Conservation (phyloP, 768 basidiomycete species). For the Panus rudis region DNA sequence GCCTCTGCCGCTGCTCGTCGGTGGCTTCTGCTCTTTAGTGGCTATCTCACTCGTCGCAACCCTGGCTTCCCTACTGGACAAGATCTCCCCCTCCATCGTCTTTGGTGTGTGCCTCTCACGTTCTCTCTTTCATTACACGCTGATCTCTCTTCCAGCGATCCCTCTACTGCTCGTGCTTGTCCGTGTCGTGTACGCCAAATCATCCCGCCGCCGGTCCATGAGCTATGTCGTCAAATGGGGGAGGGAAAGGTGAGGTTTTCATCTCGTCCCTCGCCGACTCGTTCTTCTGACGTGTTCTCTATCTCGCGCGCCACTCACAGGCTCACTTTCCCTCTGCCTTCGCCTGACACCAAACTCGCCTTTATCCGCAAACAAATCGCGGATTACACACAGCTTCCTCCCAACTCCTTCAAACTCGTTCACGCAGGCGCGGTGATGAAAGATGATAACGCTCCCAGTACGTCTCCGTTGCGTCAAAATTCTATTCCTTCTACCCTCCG, state of each 20-base stretch:
- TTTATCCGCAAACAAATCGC: conserved; percentile 57
- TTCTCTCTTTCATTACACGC: not conserved
- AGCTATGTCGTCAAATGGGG: conserved; percentile 45
- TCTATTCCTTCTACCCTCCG: too few species aligned
- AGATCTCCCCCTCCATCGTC: conserved; percentile 17
- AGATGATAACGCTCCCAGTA: conserved; percentile 65
- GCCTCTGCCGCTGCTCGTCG: too few species aligned
- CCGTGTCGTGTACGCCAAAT: too few species aligned
- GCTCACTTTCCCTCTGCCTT: conserved; percentile 49
- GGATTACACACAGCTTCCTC: conserved; percentile 66
- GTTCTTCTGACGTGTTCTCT: conserved; percentile 1
- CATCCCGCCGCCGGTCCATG: conserved; percentile 17
- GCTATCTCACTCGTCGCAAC: too few species aligned
- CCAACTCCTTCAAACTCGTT: conserved; percentile 75
- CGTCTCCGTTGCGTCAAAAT: conserved; percentile 19
- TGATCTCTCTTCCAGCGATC: too few species aligned
- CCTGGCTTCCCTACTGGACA: too few species aligned
- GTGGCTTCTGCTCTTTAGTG: too few species aligned
- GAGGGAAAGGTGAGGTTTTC: conserved; percentile 31
- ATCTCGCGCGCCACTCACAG: conserved; percentile 24
- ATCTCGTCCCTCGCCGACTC: conserved; percentile 1
- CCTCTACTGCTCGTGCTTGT: conserved; percentile 6
- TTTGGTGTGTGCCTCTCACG: conserved; percentile 15
- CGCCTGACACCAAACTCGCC: conserved; percentile 49
- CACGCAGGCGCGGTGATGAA: conserved; percentile 88